A percentile compares a stretch with the other conserved stretches of the same genome.
Conservation (phyloP, 2,329 filamentous ascomycete species). For the Stylonectria norvegica region DNA sequence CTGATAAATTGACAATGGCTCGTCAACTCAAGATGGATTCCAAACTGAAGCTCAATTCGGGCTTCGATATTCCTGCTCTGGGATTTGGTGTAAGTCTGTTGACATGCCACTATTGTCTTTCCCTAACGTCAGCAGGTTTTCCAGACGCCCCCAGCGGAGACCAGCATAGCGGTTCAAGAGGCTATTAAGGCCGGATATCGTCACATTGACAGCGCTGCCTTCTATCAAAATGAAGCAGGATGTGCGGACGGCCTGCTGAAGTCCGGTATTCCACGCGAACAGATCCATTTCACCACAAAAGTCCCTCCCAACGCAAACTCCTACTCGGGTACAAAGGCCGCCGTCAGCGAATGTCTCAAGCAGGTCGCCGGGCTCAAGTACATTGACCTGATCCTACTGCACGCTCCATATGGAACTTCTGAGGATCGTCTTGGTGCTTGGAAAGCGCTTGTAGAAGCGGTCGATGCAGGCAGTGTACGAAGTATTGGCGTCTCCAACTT, state of each 20-base stretch:
- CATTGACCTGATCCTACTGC: neutral
- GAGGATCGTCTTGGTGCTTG: neutral
- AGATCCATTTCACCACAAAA: neutral
- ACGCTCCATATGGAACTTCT: neutral
- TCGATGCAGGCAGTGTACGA: neutral
- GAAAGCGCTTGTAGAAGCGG: neutral
- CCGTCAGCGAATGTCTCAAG: neutral
- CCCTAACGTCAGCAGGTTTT: neutral
- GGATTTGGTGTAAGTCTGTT: neutral
- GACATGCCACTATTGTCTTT: neutral
- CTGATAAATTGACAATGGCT: neutral
- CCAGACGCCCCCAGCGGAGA: neutral
- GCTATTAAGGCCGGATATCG: neutral
- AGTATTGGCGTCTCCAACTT: neutral
- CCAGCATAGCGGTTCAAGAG: neutral
- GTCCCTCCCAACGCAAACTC: neutral
- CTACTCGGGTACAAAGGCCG: neutral
- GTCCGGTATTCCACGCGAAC: neutral
- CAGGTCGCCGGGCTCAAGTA: neutral
- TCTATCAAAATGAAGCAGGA: neutral
- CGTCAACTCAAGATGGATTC: neutral
- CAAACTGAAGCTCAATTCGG: neutral
- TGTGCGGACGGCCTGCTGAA: neutral
- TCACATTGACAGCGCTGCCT: neutral
- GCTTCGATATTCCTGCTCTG: neutral